Conservation (phyloP, 1,139 yeast genomes). For the Zygosaccharomyces sapae region DNA sequence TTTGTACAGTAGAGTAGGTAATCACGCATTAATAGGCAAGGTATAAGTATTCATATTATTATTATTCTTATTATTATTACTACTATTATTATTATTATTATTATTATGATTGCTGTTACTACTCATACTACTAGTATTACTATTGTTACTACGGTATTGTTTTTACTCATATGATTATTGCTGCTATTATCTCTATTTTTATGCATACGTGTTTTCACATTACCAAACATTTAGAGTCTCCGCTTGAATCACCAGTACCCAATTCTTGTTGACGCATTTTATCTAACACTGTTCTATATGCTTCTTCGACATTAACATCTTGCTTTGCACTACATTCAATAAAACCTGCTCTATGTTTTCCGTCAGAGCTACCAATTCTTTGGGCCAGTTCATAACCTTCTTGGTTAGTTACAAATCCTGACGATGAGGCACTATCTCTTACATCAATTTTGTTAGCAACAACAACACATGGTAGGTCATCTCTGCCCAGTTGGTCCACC, state of each 20-base stretch:
- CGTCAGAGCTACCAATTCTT: constrained; percentile 17
- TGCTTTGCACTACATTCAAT: constrained; percentile 78
- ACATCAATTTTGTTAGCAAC: constrained; percentile 85
- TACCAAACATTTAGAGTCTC: constrained; percentile 37
- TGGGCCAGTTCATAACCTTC: constrained; percentile 65
- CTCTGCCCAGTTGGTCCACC: constrained; percentile 61
- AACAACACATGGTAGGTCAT: constrained; percentile 70
- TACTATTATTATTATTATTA: too few relatives aligned
- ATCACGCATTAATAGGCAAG: constrained; percentile 4
- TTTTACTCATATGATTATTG: background rate
- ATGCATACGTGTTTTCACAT: constrained; percentile 30
- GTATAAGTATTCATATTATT: too few relatives aligned
- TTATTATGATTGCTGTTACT: too few relatives aligned
- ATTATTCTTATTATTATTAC: too few relatives aligned
- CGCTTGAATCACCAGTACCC: constrained; percentile 41
- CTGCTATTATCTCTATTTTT: background rate
- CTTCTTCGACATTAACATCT: constrained; percentile 59
- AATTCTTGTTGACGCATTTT: constrained; percentile 55
- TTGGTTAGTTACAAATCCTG: constrained; percentile 57
- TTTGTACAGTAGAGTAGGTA: too few relatives aligned
- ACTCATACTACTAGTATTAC: too few relatives aligned
- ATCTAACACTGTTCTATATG: constrained; percentile 63
- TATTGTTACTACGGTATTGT: too few relatives aligned
- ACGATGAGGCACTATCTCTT: constrained; percentile 37
- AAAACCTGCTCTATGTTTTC: constrained; percentile 58